Evolutionary conservation across 1,284 basidiomycete genomes (phyloP), one percentile per base, ranked within the genome.

Genomic region (Taiwanofungus camphoratus): DNA sequence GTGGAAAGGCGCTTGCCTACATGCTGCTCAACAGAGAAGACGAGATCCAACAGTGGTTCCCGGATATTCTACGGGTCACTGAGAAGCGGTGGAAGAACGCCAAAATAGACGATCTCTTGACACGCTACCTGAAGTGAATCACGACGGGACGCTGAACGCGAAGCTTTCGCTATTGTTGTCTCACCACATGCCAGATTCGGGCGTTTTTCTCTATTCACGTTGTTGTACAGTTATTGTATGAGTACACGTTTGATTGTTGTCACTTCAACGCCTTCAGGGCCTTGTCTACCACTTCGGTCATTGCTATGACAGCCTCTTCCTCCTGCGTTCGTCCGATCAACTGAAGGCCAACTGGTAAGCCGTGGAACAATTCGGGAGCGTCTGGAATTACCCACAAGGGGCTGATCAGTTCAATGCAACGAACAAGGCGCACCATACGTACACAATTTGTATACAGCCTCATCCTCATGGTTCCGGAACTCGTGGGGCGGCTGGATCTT

Each of bases 1-100:
- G 76, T 47, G 70, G 72, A 2, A 69, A 70, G 46, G 79, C 76
- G 3, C 55, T 82, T 38, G 79, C 77, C 9, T 55, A 67, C 46
- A 81, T 81, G 77, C 59, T 82, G 3, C 60, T 78, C 5, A 61
- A 58, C 24, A 50, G 50, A 15, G 64, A 60, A 33, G 59, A 64
- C 27, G 55, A 60, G 5, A 49, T 68, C 5, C 45, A 47, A 30
- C 64, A 60, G 6, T 72, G 70, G 70, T 63, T 83, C 44, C 81
- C 80, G 3, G 64, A 66, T 31, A 67, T 71, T 19, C 71, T 73
- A 46, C 58, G 67, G n/a, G 65, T 82, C 27, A 71, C 64, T 0
- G 72, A 72, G 51, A 61, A 65, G 49, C 67, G 81, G 34, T 73
- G 72, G 67, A 67, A 64, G 54, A 62, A 62, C 48, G 70, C 73